Evolutionary conservation across 331 rosid genomes (phyloP), one percentile per base, ranked within the genome.

Genomic region (Rhamnella rubrinervis): DNA sequence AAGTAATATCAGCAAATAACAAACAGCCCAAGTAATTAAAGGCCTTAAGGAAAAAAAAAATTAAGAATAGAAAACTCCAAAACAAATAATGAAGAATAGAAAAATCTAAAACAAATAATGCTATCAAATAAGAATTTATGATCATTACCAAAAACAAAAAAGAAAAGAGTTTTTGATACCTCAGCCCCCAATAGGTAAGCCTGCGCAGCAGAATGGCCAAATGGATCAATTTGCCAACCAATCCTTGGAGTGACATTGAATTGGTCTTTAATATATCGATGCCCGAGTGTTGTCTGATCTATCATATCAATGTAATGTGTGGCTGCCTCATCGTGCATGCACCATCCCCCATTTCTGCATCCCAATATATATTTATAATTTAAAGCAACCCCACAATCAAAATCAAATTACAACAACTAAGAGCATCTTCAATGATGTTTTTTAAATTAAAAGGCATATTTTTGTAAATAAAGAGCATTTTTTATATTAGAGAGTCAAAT

Each of bases 151-250:
- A 16, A 52, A 52, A 7, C 0, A 52, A 52, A 0, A 23, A 23
- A 23, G 1, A 26, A 26, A 2, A 49, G 55, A 13, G n/a, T 14
- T 49, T 49, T 14, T 53, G 57, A 65, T 63, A 89, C 96, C 84
- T 87, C 91, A 49, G 96, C 91, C 23, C 93, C 91, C 77, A 90
- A 73, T 67, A 90, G 75, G 71, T 90, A 90, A 52, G 96, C 93
- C 77, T 90, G 96, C 16, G 87, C 92, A 0, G 93, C 88, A 67
- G 96, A 90, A 73, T 87, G 96, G 38, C 96, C 96, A 80, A 90
- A 90, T 2, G 96, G 93, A 68, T 90, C 96, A 20, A 90, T 90
- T 67, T 90, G 96, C 96, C 96, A 90, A 39, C 96, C 96, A 61
- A 87, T 79, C 72, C 96, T 84, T 0, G 96, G 96, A 62, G 80